Conservation (phyloP, 495 filamentous ascomycete species). For the Margaritispora aquatica region DNA sequence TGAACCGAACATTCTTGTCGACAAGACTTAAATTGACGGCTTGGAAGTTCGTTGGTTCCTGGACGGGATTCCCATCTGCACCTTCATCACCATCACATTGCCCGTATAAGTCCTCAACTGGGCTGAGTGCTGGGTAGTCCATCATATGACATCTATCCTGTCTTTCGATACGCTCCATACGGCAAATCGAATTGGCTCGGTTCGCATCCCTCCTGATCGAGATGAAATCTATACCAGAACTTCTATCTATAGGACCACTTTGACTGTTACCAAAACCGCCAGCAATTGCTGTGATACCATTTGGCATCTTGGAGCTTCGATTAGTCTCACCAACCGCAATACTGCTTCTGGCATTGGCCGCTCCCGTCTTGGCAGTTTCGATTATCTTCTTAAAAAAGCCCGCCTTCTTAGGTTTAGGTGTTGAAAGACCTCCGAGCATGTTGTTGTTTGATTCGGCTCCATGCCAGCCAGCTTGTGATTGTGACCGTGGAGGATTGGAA, state of each 20-base stretch:
- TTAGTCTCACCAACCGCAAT: slow-evolving; percentile 61
- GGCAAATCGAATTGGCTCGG: slow-evolving; percentile 84
- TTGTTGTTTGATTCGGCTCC: slow-evolving; percentile 45
- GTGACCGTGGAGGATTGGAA: slow-evolving; percentile 42
- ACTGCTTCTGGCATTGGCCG: slow-evolving; percentile 81
- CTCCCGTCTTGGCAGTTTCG: slow-evolving; percentile 88
- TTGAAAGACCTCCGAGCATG: slow-evolving; percentile 71
- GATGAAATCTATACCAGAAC: slow-evolving; percentile 74
- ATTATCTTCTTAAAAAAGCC: slow-evolving; percentile 97
- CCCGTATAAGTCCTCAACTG: slow-evolving; percentile 81
- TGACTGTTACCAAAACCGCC: slow-evolving; percentile 34
- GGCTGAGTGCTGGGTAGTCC: slow-evolving; percentile 79
- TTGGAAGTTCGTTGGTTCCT: slow-evolving; percentile 77
- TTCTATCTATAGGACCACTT: slow-evolving; percentile 41
- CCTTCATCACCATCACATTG: slow-evolving; percentile 88
- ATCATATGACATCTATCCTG: slow-evolving; percentile 93
- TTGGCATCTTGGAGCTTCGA: slow-evolving; percentile 38
- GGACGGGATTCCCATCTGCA: slow-evolving; percentile 73
- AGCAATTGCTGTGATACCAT: slow-evolving; percentile 46
- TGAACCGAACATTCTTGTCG: slow-evolving; percentile 91
- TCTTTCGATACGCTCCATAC: slow-evolving; percentile 78
- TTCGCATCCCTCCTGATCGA: slow-evolving; percentile 94
- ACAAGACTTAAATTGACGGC: slow-evolving; percentile 75
- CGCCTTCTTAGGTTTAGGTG: slow-evolving; percentile 83
- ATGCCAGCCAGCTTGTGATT: slow-evolving; percentile 40